A percentile compares a stretch with the other conserved stretches of the same genome.
phyloP scores from a whole-genome alignment of 73 alveolate genomes.

The Blepharisma japonicum region DNA sequence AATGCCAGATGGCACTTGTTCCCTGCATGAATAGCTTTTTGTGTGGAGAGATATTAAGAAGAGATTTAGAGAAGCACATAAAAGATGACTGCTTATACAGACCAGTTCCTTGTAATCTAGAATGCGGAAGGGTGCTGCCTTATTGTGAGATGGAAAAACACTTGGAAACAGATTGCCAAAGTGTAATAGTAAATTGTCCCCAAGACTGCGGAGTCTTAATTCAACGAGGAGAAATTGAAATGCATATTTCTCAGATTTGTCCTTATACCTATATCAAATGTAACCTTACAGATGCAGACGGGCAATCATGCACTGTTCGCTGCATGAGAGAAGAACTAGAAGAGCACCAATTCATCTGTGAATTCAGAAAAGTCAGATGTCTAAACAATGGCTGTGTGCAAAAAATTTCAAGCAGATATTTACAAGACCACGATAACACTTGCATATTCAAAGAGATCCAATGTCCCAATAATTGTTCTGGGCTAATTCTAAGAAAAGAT shows the following conservation, averaged over 20 bases:
- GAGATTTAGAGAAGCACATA: constrained; percentile 42
- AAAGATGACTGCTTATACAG: constrained; percentile 50
- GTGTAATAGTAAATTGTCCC: constrained; percentile 52
- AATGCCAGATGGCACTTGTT: constrained; percentile 43
- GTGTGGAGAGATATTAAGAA: constrained; percentile 51
- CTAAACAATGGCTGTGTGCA: constrained; percentile 49
- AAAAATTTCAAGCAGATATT: constrained; percentile 49
- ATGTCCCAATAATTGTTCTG: constrained; percentile 74
- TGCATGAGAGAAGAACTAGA: constrained; percentile 70
- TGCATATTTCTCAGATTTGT: constrained; percentile 65
- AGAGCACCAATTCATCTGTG: constrained; percentile 58
- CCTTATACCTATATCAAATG: constrained; percentile 73
- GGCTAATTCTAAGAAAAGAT: constrained; percentile 31
- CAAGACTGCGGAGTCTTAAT: constrained; percentile 60
- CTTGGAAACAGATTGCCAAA: constrained; percentile 57
- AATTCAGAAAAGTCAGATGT: constrained; percentile 58
- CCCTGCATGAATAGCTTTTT: constrained; percentile 46
- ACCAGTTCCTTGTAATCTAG: constrained; percentile 42
- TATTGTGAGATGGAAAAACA: constrained; percentile 51
- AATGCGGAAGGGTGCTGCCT: constrained; percentile 57
- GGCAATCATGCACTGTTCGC: constrained; percentile 57
- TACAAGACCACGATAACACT: constrained; percentile 58
- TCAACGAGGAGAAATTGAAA: constrained; percentile 68
- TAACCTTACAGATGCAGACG: constrained; percentile 44
- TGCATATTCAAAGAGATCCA: constrained; percentile 64